These are phyloP conservation scores for Stenogyne calaminthoides DNA, from an alignment of 305 asterid species.

Conservation along the genomic window DNA sequence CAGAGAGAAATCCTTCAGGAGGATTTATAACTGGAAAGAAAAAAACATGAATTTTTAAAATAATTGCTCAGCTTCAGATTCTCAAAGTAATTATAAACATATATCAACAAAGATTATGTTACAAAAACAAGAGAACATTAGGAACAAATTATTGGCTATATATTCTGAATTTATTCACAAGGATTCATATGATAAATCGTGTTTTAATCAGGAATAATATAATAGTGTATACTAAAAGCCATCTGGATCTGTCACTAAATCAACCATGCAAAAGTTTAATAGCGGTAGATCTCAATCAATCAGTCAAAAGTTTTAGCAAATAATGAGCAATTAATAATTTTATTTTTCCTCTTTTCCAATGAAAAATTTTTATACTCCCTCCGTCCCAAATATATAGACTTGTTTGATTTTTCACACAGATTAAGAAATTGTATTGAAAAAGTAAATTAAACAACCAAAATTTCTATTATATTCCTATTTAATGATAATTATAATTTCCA, in stretches of 20 bases:
- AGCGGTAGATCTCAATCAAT: background rate
- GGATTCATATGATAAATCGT: background rate
- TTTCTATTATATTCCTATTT: no score
- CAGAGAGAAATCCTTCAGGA: constrained; percentile 47
- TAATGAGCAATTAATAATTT: background rate
- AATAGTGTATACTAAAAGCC: background rate
- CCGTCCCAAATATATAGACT: no score
- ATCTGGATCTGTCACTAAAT: background rate
- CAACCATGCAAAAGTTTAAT: constrained; percentile 20
- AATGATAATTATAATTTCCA: no score
- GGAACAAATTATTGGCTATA: background rate
- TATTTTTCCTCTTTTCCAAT: background rate
- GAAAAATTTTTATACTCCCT: background rate
- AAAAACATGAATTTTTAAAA: background rate
- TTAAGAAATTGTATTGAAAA: no score
- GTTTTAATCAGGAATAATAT: background rate
- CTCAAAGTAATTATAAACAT: background rate
- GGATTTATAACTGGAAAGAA: constrained; percentile 37
- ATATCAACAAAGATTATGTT: background rate
- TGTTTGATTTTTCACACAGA: no score
- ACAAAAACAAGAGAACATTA: no score
- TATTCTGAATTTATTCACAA: background rate
- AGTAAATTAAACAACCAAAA: no score
- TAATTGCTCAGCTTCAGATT: background rate
- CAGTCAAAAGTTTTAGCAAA: background rate